Conservation (phyloP, 2,329 filamentous ascomycete species). For the Penicillium corylophilum region DNA sequence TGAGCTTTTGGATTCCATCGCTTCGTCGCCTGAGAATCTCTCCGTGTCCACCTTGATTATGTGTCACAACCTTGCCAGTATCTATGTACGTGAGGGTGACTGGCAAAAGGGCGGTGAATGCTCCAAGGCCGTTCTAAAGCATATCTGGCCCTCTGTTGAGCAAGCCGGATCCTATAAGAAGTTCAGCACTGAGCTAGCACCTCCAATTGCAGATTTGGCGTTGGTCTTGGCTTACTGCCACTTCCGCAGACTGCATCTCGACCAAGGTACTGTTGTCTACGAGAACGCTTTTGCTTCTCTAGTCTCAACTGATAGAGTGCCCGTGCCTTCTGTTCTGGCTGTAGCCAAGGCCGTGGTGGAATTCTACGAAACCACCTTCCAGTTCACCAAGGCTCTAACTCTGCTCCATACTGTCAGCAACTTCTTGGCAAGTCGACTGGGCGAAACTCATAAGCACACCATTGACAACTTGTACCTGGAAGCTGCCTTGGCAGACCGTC, state of each 20-base stretch:
- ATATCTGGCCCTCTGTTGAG: constrained; percentile 34
- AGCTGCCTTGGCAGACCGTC: constrained; percentile 47
- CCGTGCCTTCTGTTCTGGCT: constrained; percentile 31
- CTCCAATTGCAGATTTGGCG: constrained; percentile 32
- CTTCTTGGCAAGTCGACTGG: constrained; percentile 32
- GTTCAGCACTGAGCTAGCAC: constrained; percentile 32
- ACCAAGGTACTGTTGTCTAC: constrained; percentile 30
- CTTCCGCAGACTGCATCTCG: constrained; percentile 34
- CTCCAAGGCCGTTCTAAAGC: constrained; percentile 31
- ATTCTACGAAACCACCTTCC: constrained; percentile 39
- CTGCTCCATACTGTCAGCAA: constrained; percentile 34
- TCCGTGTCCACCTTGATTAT: constrained; percentile 29
- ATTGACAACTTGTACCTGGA: constrained; percentile 51
- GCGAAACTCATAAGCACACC: constrained; percentile 43
- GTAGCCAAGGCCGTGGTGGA: constrained; percentile 38
- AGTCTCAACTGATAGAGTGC: constrained; percentile 31
- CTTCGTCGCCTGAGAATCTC: constrained; percentile 25
- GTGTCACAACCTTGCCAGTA: constrained; percentile 32
- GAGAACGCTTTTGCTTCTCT: constrained; percentile 36
- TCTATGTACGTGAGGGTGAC: constrained; percentile 33
- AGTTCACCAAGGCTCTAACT: constrained; percentile 33
- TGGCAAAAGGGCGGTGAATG: constrained; percentile 31
- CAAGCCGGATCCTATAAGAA: constrained; percentile 28
- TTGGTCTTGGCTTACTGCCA: constrained; percentile 35
- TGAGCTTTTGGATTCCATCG: constrained; percentile 34